Evolutionary conservation across 2,329 filamentous ascomycete genomes (phyloP), one percentile per base, ranked within the genome.

Genomic region (Aspergillus puulaauensis): DNA sequence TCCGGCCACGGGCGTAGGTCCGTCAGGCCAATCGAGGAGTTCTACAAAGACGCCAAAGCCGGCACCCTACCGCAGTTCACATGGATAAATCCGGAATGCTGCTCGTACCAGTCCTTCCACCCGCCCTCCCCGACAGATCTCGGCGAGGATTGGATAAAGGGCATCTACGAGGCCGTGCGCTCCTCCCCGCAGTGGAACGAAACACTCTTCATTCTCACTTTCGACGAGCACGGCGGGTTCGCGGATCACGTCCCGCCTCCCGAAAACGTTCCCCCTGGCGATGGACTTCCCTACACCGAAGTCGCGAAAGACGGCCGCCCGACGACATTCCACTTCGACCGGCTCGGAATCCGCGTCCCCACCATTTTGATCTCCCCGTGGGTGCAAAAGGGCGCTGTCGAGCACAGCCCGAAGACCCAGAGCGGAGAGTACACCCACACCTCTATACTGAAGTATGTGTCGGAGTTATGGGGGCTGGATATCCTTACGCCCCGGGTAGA

Each of bases 31-130:
- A 70, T 50, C 8, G 60, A 63, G 45, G 54, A 71, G 17, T 93
- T 93, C 77, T 81, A 87, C 65, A 76, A 80, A 52, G 90, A 93
- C 68, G 79, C 92, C 7, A 77, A 82, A 57, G 75, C 74, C 58
- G 77, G 86, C 64, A 82, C 77, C 17, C 81, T 92, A n/a, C 90
- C 90, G 1, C 88, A 90, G 73, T 89, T 86, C 73, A 80, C 82
- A 19, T 79, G 78, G 60, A 75, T 79, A 54, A 79, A 78, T 27
- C 77, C 77, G 0, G 78, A 79, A 52, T 71, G 70, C 60, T 72
- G 69, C 59, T 65, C 61, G 17, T 62, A 75, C 47, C 59, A 70
- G 48, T 75, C 73, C 3, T 76, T 77, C 72, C 74, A 77, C 57
- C 75, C 74, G 2, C 71, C 68, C n/a, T 71, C 67, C 48, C 73